Conservation (phyloP, 768 basidiomycete genomes). For the Russula ochroleuca region DNA sequence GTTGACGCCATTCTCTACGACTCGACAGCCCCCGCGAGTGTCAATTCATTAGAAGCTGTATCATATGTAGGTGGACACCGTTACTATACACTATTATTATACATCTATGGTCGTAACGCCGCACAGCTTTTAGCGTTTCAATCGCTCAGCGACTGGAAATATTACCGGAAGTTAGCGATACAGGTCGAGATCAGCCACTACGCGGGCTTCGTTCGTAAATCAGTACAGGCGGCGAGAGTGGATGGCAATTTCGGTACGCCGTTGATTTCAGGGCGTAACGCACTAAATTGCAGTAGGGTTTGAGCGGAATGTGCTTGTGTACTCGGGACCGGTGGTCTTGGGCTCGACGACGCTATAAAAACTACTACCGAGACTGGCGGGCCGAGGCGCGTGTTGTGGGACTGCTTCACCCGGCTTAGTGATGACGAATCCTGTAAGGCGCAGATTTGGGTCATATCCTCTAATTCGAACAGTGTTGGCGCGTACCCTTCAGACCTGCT, state of each 20-base stretch:
- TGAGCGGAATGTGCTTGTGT: constrained; percentile 29
- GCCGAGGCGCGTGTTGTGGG: constrained; percentile 45
- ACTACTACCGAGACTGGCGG: constrained; percentile 16
- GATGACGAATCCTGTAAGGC: constrained; percentile 48
- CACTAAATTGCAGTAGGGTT: constrained; percentile 33
- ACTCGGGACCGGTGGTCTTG: neutral
- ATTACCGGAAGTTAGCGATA: constrained; percentile 1
- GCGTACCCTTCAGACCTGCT: constrained; percentile 59
- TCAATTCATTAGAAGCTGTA: constrained; percentile 4
- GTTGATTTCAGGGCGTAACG: neutral
- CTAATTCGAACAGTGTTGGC: constrained; percentile 22
- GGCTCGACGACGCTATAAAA: constrained; percentile 10
- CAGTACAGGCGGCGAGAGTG: neutral
- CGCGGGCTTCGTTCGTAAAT: neutral
- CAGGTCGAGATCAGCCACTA: neutral
- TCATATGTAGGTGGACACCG: neutral
- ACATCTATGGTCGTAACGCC: constrained; percentile 1
- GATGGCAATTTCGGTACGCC: neutral
- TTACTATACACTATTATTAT: constrained; percentile 6
- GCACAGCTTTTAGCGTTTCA: neutral
- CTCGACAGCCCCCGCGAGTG: neutral
- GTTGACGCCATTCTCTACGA: too few species aligned
- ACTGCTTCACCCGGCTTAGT: constrained; percentile 55
- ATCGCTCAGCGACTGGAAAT: constrained; percentile 12
- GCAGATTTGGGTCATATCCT: neutral